These are phyloP conservation scores for Fusarium marasasianum DNA, from an alignment of 2,329 filamentous ascomycete species.

Conservation along the genomic window DNA sequence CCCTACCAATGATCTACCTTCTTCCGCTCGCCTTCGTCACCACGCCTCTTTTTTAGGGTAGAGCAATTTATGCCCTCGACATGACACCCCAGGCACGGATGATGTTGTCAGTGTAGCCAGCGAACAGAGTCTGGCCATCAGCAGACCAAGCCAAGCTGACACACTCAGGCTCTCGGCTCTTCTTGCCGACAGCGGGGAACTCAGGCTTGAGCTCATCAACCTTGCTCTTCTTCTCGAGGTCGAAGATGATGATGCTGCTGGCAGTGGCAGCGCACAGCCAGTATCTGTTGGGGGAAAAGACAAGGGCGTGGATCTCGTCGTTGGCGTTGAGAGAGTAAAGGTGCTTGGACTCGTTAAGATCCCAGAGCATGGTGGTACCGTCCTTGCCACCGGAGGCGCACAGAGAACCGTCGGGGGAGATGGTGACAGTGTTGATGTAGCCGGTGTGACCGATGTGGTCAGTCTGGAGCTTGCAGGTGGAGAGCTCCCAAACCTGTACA, in stretches of 20 bases:
- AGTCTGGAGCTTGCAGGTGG: conserved; percentile 98
- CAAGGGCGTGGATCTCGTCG: conserved; percentile 99
- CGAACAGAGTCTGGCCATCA: conserved; percentile 98
- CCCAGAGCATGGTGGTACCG: conserved; percentile 99
- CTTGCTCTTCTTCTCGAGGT: conserved; percentile 99
- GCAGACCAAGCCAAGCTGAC: conserved; percentile 97
- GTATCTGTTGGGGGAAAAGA: conserved; percentile 99
- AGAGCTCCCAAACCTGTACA: conserved; percentile 95
- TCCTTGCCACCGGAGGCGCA: conserved; percentile 99
- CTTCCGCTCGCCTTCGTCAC: conserved; percentile 43
- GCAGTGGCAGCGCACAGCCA: conserved; percentile 99
- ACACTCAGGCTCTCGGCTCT: conserved; percentile 98
- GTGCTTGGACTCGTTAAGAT: conserved; percentile 99
- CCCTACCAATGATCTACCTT: conserved; percentile 57
- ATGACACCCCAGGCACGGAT: conserved; percentile 98
- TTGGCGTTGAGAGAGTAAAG: conserved; percentile 99
- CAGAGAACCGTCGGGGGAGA: conserved; percentile 98
- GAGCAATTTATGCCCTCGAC: conserved; percentile 78
- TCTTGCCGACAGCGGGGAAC: conserved; percentile 97
- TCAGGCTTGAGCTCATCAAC: conserved; percentile 99
- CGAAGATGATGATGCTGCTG: conserved; percentile 99
- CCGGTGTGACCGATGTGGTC: conserved; percentile 99
- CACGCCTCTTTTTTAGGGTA: conserved; percentile 41
- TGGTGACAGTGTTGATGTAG: conserved; percentile 99
- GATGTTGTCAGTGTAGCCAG: conserved; percentile 99